A percentile compares a stretch with the other conserved stretches of the same genome.
Conservation (phyloP, 768 basidiomycete genomes). For the Pisolithus microcarpus region DNA sequence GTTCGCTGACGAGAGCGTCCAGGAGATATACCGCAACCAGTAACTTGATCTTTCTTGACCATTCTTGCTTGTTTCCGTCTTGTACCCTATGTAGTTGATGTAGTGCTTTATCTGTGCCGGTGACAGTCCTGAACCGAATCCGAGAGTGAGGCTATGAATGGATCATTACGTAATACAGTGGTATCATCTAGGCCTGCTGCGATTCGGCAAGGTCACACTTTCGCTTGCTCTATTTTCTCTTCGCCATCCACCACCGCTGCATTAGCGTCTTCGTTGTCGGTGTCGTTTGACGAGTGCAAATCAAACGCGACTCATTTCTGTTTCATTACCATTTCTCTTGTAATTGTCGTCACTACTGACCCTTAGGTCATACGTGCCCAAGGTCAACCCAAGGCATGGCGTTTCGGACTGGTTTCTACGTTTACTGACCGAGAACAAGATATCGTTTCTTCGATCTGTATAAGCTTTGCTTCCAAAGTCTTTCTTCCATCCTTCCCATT, state of each 20-base stretch:
- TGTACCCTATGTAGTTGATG: background rate
- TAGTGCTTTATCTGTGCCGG: background rate
- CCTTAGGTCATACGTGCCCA: too few species aligned
- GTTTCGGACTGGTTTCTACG: too few species aligned
- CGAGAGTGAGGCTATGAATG: slow-evolving; percentile 4
- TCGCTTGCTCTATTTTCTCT: slow-evolving; percentile 8
- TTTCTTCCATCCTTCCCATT: too few species aligned
- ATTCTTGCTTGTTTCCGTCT: background rate
- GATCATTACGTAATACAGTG: slow-evolving; percentile 23
- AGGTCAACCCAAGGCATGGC: too few species aligned
- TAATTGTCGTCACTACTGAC: background rate
- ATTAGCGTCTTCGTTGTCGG: background rate
- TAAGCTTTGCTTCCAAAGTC: too few species aligned
- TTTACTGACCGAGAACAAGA: too few species aligned
- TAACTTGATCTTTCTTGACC: slow-evolving; percentile 5
- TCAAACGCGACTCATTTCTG: background rate
- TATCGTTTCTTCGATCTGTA: too few species aligned
- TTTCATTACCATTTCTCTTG: background rate
- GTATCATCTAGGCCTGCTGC: slow-evolving; percentile 19
- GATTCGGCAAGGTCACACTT: slow-evolving; percentile 3
- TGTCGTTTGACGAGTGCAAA: background rate
- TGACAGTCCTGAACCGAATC: background rate
- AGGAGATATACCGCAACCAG: slow-evolving; percentile 31
- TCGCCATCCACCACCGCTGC: slow-evolving; percentile 4
- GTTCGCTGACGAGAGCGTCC: background rate